Evolutionary conservation across 2,329 filamentous ascomycete species (phyloP).

Genomic region (Thermothelomyces thermophilus): DNA sequence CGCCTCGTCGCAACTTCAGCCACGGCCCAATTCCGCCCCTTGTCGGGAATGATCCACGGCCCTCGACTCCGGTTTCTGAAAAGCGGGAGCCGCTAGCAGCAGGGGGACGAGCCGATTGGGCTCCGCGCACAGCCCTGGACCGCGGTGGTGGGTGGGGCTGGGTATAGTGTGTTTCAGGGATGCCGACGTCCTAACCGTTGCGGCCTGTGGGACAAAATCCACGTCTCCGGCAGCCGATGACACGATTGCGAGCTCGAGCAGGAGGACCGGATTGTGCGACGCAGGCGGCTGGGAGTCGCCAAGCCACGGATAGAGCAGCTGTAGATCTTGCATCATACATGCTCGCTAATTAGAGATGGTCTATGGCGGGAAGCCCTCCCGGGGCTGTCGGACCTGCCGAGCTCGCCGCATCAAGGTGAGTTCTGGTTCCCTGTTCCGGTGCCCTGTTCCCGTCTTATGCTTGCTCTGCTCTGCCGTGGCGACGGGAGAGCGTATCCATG

Average conservation of each 20-base stretch:
- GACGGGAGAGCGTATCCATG: too few species aligned
- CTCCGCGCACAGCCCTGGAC: background rate
- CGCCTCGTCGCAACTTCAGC: too few species aligned
- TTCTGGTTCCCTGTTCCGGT: too few species aligned
- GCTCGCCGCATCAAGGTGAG: constrained; percentile 24
- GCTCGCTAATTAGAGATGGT: constrained; percentile 19
- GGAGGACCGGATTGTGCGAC: background rate
- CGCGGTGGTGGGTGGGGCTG: background rate
- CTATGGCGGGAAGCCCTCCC: constrained; percentile 23
- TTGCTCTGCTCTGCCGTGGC: too few species aligned
- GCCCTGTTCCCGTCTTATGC: background rate
- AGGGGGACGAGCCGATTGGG: background rate
- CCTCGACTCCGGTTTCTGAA: background rate
- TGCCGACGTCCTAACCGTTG: background rate
- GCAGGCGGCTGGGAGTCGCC: background rate
- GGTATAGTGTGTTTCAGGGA: background rate
- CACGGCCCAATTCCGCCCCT: background rate
- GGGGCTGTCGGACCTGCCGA: constrained; percentile 23
- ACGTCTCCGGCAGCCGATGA: background rate
- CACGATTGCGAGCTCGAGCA: background rate
- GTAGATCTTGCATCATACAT: background rate
- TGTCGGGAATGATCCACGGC: background rate
- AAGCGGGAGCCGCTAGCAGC: background rate
- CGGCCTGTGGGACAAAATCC: background rate
- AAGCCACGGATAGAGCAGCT: background rate